These are phyloP conservation scores for Crithidia mellificae DNA, from an alignment of 208 protist genomes.

Conservation along the genomic window DNA sequence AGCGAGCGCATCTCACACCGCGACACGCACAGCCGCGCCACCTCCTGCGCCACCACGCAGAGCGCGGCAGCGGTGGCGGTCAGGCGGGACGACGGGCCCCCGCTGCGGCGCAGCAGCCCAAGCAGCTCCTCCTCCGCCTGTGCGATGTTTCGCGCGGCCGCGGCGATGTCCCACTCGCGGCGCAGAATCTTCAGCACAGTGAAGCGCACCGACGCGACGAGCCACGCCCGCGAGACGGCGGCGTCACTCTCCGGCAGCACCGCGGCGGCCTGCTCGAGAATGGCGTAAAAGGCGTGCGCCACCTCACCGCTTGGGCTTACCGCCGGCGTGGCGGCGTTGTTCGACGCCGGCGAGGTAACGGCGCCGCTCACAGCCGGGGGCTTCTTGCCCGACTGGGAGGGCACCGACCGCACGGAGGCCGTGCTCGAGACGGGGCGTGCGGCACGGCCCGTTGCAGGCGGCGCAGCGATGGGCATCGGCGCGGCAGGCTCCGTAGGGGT, in stretches of 20 bases:
- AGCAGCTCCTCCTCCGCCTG: constrained; percentile 28
- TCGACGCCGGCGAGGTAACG: neutral
- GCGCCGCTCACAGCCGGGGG: neutral
- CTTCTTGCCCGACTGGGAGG: constrained; percentile 3
- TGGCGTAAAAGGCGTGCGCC: constrained; percentile 26
- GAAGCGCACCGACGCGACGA: constrained; percentile 35
- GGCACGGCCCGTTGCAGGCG: neutral
- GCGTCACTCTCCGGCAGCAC: constrained; percentile 2
- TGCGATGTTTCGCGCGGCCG: constrained; percentile 20
- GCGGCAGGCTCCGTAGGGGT: neutral
- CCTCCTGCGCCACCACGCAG: constrained; percentile 33
- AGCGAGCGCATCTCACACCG: constrained; percentile 10
- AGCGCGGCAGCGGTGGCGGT: constrained; percentile 29
- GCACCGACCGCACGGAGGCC: constrained; percentile 3
- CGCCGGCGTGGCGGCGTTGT: neutral
- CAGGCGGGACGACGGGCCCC: constrained; percentile 8
- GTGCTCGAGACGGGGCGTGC: neutral
- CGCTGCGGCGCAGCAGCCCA: constrained; percentile 4
- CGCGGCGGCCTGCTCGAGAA: constrained; percentile 16
- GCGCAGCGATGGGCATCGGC: neutral
- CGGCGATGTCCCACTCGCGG: constrained; percentile 26
- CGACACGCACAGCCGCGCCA: constrained; percentile 25
- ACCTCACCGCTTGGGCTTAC: constrained; percentile 3
- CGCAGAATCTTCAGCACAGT: constrained; percentile 34
- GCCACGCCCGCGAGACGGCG: constrained; percentile 33